Evolutionary conservation across 78 protist genomes (phyloP), one percentile per base, ranked within the genome.

Genomic region (Dictyostelium capitatum): DNA sequence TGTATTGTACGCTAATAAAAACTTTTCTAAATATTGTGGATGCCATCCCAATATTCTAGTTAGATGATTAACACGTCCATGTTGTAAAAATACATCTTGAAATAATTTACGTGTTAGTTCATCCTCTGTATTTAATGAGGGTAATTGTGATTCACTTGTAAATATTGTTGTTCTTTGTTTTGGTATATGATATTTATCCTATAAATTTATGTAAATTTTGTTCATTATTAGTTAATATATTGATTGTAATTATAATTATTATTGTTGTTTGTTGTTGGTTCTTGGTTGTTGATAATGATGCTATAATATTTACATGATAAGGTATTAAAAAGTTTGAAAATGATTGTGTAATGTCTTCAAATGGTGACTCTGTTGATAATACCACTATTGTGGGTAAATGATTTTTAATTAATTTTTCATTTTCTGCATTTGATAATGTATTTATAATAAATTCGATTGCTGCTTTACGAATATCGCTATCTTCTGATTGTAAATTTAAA

Each of bases 61-160:
- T 14, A 91, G 17, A 91, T 91, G 95, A 56, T 82, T 83, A 9
- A 92, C 96, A 41, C 96, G 19, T 20, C 96, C 96, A 17, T 75
- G 46, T 56, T 73, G 78, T 37, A 81, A 65, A 73, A 92, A 92
- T 23, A 83, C 75, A 56, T 92, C 96, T 80, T 81, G 91, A 64
- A 83, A 92, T 48, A 92, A 28, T 64, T 57, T 74, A 15, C 69
- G 83, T 10, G 93, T 87, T n/a, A 87, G 64, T 65, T 87, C 85
- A 50, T 87, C 93, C 20, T 87, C 59, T 20, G 80, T 77, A 77
- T 87, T 56, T 20, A 87, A 50, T 78, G 75, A 54, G 64, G 93
- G 93, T 77, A 87, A 77, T 43, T 87, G 79, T 64, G 78, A 47
- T n/a, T 87, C 93, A 25, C 23, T 47, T 59, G 73, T 87, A 77